Conservation (phyloP, 2,329 filamentous ascomycete genomes). For the Colletotrichum lentis region DNA sequence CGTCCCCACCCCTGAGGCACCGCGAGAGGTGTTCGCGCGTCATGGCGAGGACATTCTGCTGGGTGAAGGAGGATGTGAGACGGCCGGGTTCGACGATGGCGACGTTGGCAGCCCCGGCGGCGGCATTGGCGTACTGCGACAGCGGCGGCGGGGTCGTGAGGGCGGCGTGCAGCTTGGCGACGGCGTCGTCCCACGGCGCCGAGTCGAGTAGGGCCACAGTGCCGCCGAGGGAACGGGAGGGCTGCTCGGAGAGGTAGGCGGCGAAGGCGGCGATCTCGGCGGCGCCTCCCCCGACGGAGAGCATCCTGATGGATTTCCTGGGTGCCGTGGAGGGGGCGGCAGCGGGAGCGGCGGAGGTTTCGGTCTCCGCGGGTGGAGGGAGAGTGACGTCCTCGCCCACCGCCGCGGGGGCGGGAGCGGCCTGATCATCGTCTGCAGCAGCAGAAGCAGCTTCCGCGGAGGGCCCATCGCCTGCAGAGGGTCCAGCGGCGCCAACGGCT, state of each 20-base stretch:
- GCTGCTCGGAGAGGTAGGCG: conserved; percentile 49
- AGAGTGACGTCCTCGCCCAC: not conserved
- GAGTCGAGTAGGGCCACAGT: conserved; percentile 78
- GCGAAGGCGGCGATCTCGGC: conserved; percentile 68
- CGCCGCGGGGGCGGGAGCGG: not conserved
- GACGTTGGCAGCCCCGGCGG: conserved; percentile 54
- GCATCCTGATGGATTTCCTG: conserved; percentile 47
- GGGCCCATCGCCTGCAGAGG: not conserved
- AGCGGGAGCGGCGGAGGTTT: not conserved
- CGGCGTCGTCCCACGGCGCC: conserved; percentile 76
- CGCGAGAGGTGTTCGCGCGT: conserved; percentile 45
- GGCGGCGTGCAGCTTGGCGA: conserved; percentile 63
- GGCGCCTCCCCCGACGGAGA: conserved; percentile 65
- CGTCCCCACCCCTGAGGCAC: too few species aligned
- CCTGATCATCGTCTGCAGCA: not conserved
- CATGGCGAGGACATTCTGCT: conserved; percentile 60
- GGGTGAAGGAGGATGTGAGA: conserved; percentile 54
- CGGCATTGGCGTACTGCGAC: conserved; percentile 62
- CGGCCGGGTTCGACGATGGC: conserved; percentile 53
- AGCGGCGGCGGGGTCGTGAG: conserved; percentile 62
- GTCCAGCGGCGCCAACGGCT: not conserved
- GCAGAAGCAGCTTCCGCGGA: not conserved
- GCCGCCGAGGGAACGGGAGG: conserved; percentile 40
- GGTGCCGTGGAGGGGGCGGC: conserved; percentile 10
- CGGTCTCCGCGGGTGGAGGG: not conserved